These are phyloP conservation scores for Syzygium grande DNA, from an alignment of 345 rosid species.

Conservation along the genomic window DNA sequence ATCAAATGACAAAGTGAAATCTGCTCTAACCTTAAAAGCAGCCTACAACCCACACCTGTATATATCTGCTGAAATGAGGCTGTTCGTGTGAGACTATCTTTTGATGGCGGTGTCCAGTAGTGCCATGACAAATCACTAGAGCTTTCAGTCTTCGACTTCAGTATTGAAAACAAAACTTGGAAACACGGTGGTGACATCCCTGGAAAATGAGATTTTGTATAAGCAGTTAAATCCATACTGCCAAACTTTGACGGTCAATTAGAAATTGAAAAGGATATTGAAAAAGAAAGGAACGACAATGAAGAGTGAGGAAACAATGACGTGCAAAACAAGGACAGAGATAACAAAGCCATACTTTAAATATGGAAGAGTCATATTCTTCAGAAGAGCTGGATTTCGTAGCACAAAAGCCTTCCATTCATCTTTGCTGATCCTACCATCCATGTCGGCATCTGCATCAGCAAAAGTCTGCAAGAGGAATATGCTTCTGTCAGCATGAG, in stretches of 20 bases:
- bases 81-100: background rate
- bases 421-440: constrained; percentile 55
- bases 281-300: background rate
- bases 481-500: background rate
- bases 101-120: background rate
- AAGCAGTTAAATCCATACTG: background rate
- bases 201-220: constrained; percentile 3
- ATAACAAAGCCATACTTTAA: constrained; percentile 30
- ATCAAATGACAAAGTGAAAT: background rate
- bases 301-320: background rate
- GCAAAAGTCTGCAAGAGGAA: constrained; percentile 52
- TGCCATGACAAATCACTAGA: background rate
- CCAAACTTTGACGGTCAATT: background rate
- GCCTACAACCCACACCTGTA: background rate
- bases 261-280: background rate
- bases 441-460: constrained; percentile 57
- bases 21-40: background rate
- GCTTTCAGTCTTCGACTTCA: constrained; percentile 40
- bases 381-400: constrained; percentile 52
- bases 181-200: constrained; percentile 57
- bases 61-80: background rate
- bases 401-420: constrained; percentile 60
- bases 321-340: background rate
- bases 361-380: constrained; percentile 78
- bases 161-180: constrained; percentile 64